Base-by-base conservation (phyloP, 2,329 filamentous ascomycete genomes). In the Chaetomium globosum region DNA sequence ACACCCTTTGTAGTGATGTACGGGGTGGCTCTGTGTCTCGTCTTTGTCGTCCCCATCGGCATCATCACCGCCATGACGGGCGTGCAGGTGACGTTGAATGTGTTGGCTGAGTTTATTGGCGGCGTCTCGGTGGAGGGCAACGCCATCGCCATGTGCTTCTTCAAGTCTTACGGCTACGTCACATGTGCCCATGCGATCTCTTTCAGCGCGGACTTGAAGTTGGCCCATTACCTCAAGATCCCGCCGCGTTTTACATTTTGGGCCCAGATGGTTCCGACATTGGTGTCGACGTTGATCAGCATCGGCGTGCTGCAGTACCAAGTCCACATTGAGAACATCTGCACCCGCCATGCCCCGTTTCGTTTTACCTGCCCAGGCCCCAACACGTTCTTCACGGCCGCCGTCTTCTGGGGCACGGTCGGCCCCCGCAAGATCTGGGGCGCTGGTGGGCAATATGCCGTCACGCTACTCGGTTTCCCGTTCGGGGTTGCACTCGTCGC, bases 351-450 rank as follows among this genome's bases (percentile, higher is more conserved):
- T 0, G 83, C 87, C 68, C 80, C 77, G 0, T 81, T 81, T 73
- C 80, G 82, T 59, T 83, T 86, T 70, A 84, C 77, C 26, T 88
- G 85, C 71, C 85, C 86, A 9, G 79, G 80, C 43, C 83, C 82
- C 19, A 81, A 81, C 28, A 84, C 86, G 0, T 88, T 87, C 73
- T 88, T 85, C 77, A 86, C 84, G 28, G 82, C 82, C 30, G 85
- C 83, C 23, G 79, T 87, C 6, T 82, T 87, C 63, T 87, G 85
- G 86, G 86, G 86, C 64, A 79, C 85, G 21, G 85, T 89, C 63
- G 86, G 84, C 0, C 83, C 84, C 0, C 72, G 76, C n/a, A 80
- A 82, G 49, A 67, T 79, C 33, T 86, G 82, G 67, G 82, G 83
- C 3, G 74, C 75, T 23, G 73, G 78, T 10, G 81, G 81, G 8